These are phyloP conservation scores for Seiridium unicorne DNA, from an alignment of 2,329 filamentous ascomycete genomes.

Conservation along the genomic window DNA sequence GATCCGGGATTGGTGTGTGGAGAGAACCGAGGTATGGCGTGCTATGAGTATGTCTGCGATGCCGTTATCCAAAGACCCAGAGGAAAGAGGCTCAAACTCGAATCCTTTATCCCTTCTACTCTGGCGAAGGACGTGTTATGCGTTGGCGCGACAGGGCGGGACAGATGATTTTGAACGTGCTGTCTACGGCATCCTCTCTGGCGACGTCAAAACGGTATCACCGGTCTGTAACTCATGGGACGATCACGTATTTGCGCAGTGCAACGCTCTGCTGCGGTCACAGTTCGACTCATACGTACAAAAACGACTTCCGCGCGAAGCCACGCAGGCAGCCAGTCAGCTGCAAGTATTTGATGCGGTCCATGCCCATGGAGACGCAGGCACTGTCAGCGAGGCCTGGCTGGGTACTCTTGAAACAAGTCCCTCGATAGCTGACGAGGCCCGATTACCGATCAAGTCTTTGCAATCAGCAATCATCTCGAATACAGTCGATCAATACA, in stretches of 20 bases:
- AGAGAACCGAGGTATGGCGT: conserved; percentile 85
- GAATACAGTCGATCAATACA: conserved; percentile 55
- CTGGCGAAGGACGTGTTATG: conserved; percentile 77
- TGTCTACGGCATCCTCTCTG: conserved; percentile 86
- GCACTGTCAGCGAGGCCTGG: conserved; percentile 55
- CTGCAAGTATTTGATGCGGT: conserved; percentile 65
- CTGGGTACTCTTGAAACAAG: conserved; percentile 59
- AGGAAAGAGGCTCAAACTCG: conserved; percentile 37
- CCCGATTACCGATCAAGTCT: conserved; percentile 66
- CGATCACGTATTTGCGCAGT: conserved; percentile 82
- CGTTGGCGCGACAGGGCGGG: conserved; percentile 65
- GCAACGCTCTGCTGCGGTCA: conserved; percentile 78
- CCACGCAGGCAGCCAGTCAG: conserved; percentile 52
- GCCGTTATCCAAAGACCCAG: conserved; percentile 52
- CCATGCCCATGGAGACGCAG: conserved; percentile 57
- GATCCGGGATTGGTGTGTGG: conserved; percentile 82
- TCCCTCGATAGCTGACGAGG: conserved; percentile 54
- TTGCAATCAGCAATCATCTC: conserved; percentile 75
- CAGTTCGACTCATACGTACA: conserved; percentile 75
- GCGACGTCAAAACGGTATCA: conserved; percentile 76
- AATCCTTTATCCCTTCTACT: conserved; percentile 53
- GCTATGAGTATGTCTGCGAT: conserved; percentile 77
- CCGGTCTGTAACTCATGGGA: conserved; percentile 78
- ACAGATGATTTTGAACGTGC: conserved; percentile 80
- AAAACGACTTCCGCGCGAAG: conserved; percentile 50